phyloP scores from a whole-genome alignment of 2,329 filamentous ascomycete genomes.

The Penicillium sumatraense region DNA sequence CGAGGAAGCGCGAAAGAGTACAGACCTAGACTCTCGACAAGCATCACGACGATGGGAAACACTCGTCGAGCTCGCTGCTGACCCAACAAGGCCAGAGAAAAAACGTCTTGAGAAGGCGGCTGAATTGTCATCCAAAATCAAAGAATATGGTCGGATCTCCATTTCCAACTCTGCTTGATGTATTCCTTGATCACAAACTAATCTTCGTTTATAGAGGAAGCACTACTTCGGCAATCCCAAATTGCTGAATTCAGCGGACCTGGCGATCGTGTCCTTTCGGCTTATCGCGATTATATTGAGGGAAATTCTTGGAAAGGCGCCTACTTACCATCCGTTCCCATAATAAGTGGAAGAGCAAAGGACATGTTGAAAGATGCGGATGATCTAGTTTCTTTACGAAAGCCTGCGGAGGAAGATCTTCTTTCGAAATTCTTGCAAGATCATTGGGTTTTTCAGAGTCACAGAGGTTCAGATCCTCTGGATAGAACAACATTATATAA shows the following conservation, averaged over 20 bases:
- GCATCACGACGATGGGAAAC: neutral
- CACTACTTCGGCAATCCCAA: neutral
- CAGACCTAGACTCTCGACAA: neutral
- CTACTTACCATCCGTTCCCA: neutral
- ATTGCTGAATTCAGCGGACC: neutral
- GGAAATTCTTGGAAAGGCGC: neutral
- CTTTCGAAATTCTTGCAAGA: neutral
- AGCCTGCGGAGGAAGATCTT: neutral
- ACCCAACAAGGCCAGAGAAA: neutral
- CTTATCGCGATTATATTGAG: neutral
- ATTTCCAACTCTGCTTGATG: no score
- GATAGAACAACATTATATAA: neutral
- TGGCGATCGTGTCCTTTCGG: neutral
- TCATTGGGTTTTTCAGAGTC: neutral
- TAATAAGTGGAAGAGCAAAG: neutral
- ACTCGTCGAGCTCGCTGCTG: neutral
- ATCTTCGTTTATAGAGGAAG: neutral
- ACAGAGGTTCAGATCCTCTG: neutral
- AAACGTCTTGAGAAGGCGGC: neutral
- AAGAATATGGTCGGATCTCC: neutral
- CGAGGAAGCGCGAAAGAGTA: neutral
- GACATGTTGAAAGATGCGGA: neutral
- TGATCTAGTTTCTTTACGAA: neutral
- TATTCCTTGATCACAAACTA: neutral
- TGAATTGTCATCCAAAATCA: neutral